A percentile compares a stretch with the other conserved stretches of the same genome.
Conservation (phyloP, 768 basidiomycete species). For the Thelephora ganbajun region DNA sequence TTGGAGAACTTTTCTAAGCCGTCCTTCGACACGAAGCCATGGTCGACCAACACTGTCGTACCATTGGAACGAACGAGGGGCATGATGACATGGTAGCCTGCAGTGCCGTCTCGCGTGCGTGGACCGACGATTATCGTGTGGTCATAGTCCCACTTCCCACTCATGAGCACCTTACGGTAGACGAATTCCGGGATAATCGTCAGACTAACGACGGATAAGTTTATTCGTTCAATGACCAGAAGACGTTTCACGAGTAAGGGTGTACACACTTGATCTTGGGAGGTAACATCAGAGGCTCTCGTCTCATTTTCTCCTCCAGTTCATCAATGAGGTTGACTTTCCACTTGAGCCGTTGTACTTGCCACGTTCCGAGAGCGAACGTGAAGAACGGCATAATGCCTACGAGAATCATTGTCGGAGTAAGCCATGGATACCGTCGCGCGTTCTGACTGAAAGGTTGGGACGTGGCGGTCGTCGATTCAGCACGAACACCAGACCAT, state of each 20-base stretch:
- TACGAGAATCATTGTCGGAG: constrained; percentile 57
- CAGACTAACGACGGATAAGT: constrained; percentile 28
- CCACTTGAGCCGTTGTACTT: constrained; percentile 87
- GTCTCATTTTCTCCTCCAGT: constrained; percentile 76
- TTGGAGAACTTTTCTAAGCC: constrained; percentile 20
- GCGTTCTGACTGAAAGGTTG: constrained; percentile 29
- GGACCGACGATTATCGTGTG: constrained; percentile 76
- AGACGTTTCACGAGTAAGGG: constrained; percentile 5
- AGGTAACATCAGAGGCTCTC: constrained; percentile 68
- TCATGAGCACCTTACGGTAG: constrained; percentile 71
- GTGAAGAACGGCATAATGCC: constrained; percentile 86
- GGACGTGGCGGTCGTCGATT: constrained; percentile 3
- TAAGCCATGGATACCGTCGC: constrained; percentile 46
- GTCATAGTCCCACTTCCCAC: constrained; percentile 66
- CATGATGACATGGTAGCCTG: constrained; percentile 80
- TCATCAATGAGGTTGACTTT: constrained; percentile 90
- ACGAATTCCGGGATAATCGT: constrained; percentile 77
- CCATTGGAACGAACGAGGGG: constrained; percentile 72
- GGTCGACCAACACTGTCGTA: constrained; percentile 80
- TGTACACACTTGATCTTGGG: constrained; percentile 68
- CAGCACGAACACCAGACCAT: not conserved
- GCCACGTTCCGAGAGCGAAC: constrained; percentile 86
- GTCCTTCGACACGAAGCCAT: constrained; percentile 72
- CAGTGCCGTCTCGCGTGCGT: constrained; percentile 74
- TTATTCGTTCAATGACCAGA: constrained; percentile 16